These are phyloP conservation scores for Wolfiporia cocos DNA, from an alignment of 1,284 basidiomycete species.

Conservation along the genomic window DNA sequence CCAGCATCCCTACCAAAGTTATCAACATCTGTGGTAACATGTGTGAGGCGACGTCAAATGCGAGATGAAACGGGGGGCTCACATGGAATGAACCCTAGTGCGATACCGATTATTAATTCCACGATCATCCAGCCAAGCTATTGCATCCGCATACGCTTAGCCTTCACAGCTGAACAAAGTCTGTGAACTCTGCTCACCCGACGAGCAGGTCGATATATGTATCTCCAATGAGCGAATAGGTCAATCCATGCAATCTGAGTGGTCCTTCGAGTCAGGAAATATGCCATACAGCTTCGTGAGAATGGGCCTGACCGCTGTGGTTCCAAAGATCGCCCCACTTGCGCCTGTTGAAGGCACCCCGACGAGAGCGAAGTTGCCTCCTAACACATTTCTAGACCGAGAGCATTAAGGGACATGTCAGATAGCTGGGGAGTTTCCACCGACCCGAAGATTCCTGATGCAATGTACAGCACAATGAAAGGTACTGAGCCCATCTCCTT, in stretches of 20 bases:
- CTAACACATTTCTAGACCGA: constrained; percentile 73
- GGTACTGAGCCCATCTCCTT: constrained; percentile 81
- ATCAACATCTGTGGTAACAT: constrained; percentile 50
- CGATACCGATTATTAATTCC: constrained; percentile 82
- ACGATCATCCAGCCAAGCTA: constrained; percentile 78
- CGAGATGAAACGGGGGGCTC: constrained; percentile 21
- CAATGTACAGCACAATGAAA: constrained; percentile 80
- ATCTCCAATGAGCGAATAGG: constrained; percentile 88
- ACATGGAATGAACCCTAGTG: constrained; percentile 82
- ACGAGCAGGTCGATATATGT: constrained; percentile 67
- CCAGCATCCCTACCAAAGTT: constrained; percentile 56
- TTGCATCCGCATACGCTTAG: too few relatives aligned
- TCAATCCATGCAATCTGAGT: constrained; percentile 78
- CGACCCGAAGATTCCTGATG: constrained; percentile 87
- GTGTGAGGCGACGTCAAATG: constrained; percentile 2
- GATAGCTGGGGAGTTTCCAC: constrained; percentile 11
- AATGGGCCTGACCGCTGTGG: constrained; percentile 64
- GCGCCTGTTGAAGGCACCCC: constrained; percentile 93
- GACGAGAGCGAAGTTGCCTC: constrained; percentile 87
- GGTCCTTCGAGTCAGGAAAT: too few relatives aligned
- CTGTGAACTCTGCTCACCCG: constrained; percentile 6
- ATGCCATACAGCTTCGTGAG: too few relatives aligned
- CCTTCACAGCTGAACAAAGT: too few relatives aligned
- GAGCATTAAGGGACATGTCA: not conserved
- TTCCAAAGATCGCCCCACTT: constrained; percentile 91